Evolutionary conservation across 257 asterid genomes (phyloP).

Genomic region (Phtheirospermum japonicum): DNA sequence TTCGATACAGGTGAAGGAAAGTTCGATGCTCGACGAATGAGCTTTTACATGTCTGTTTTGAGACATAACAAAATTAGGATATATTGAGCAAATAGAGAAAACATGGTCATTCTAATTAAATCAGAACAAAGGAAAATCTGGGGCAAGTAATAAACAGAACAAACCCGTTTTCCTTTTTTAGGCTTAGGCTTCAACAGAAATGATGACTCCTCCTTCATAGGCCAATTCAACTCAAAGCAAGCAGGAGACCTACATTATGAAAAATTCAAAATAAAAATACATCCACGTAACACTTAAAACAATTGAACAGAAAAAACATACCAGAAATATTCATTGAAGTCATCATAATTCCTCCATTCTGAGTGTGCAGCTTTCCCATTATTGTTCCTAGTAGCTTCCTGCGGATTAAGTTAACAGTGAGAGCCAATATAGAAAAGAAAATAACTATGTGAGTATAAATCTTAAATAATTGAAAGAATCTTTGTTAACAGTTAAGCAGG

Average conservation of each 20-base stretch:
- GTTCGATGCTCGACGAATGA: conserved; percentile 98
- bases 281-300: conserved; percentile 12
- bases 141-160: conserved; percentile 32
- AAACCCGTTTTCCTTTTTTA: conserved; percentile 72
- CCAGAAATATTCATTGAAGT: conserved; percentile 97
- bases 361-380: conserved; percentile 96
- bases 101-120: not conserved
- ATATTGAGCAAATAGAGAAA: not conserved
- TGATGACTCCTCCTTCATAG: conserved; percentile 62
- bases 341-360: conserved; percentile 93
- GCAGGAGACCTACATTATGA: conserved; percentile 74
- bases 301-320: conserved; percentile 30
- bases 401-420: conserved; percentile 21
- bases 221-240: conserved; percentile 91
- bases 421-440: conserved; percentile 12
- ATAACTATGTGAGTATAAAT: conserved; percentile 13
- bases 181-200: conserved; percentile 63
- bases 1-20: conserved; percentile 85
- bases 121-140: conserved; percentile 1
- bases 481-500: not conserved
- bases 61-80: conserved; percentile 20
- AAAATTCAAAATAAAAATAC: conserved; percentile 12
- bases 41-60: conserved; percentile 81
- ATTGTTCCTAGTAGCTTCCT: conserved; percentile 77
- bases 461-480: conserved; percentile 1